Evolutionary conservation across 176 grass and related monocot species (phyloP).

Genomic region (Oryza punctata): DNA sequence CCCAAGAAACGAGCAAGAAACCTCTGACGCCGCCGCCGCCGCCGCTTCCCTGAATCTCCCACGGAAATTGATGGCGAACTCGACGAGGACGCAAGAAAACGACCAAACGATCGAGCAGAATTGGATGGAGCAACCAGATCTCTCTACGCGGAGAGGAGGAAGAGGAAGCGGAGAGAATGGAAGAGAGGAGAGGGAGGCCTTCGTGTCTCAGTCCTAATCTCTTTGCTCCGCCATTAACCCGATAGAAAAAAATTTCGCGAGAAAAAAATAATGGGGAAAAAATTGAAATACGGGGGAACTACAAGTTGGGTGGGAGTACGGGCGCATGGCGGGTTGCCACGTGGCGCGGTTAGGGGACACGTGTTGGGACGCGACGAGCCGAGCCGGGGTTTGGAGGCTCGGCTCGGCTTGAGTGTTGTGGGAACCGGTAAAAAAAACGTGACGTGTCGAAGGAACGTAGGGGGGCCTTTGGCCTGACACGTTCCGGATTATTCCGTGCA

Average conservation of each 20-base stretch:
- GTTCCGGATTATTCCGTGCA: conserved; percentile 1
- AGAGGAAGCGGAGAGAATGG: neutral
- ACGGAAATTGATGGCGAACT: neutral
- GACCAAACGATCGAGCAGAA: neutral
- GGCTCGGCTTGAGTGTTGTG: neutral
- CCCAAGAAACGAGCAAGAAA: neutral
- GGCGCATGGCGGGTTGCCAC: conserved; percentile 51
- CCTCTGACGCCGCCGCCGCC: neutral
- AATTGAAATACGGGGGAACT: neutral
- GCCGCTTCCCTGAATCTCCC: neutral
- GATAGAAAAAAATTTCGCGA: neutral
- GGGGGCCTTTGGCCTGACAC: conserved; percentile 6
- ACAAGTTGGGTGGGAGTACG: conserved; percentile 44
- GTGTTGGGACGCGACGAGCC: conserved; percentile 44
- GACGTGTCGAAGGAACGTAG: conserved; percentile 45
- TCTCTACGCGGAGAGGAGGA: conserved; percentile 13
- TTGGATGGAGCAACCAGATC: neutral
- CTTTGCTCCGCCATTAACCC: conserved; percentile 32
- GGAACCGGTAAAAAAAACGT: neutral
- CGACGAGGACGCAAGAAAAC: neutral
- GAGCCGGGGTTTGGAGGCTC: neutral
- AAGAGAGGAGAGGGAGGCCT: conserved; percentile 28
- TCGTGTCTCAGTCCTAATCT: conserved; percentile 50
- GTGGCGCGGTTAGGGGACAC: conserved; percentile 54
- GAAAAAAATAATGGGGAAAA: conserved; percentile 16